Evolutionary conservation across 2,329 filamentous ascomycete genomes (phyloP).

Genomic region (Cladosporium cucumerinum): DNA sequence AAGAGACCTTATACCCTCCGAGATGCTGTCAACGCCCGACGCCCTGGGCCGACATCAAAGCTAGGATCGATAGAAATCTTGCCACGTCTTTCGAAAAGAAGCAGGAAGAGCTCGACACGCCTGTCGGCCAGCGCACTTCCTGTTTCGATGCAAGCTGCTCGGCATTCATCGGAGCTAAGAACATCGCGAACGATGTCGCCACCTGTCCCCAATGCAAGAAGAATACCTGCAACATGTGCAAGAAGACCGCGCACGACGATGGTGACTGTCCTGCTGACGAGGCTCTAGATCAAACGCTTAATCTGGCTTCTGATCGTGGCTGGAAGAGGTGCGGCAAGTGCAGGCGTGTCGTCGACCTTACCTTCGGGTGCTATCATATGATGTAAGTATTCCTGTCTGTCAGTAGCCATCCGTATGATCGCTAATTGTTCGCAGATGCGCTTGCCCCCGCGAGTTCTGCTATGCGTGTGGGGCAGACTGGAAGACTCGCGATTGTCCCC

Average conservation of each 20-base stretch:
- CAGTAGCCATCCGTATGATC: neutral
- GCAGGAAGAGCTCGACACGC: constrained; percentile 48
- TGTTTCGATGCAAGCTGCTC: constrained; percentile 48
- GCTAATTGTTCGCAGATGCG: neutral
- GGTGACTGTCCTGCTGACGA: constrained; percentile 50
- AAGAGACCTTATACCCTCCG: constrained; percentile 56
- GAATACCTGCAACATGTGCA: constrained; percentile 53
- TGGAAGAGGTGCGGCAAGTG: constrained; percentile 55
- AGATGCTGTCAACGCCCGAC: constrained; percentile 51
- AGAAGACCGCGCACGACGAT: constrained; percentile 40
- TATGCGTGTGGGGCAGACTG: constrained; percentile 29
- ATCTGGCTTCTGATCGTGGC: constrained; percentile 40
- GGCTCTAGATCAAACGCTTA: constrained; percentile 40
- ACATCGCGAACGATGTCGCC: constrained; percentile 32
- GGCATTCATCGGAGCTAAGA: constrained; percentile 44
- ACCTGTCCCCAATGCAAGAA: constrained; percentile 43
- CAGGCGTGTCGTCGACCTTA: constrained; percentile 47
- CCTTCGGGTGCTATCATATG: constrained; percentile 56
- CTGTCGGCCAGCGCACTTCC: constrained; percentile 46
- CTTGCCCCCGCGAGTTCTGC: constrained; percentile 25
- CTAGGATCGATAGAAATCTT: constrained; percentile 39
- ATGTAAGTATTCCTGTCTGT: constrained; percentile 1
- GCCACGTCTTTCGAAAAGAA: constrained; percentile 43
- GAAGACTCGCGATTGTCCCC: constrained; percentile 28
- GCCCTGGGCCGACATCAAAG: constrained; percentile 32